A percentile compares a stretch with the other conserved stretches of the same genome.
phyloP scores from a whole-genome alignment of 257 asterid species.

The Jacaranda copaia region DNA sequence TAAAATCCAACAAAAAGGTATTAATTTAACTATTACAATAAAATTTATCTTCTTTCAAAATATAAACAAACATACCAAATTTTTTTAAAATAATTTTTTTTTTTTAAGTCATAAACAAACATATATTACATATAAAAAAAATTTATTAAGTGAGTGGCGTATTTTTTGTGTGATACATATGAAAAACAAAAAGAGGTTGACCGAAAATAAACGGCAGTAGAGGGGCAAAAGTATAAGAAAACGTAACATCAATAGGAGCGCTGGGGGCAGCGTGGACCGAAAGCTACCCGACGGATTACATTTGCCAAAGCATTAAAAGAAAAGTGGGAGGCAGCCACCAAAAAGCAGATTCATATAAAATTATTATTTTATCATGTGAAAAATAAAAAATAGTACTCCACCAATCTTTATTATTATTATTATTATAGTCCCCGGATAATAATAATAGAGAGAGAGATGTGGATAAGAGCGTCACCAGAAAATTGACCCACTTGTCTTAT shows the following conservation, averaged over 20 bases:
- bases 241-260: constrained; percentile 17
- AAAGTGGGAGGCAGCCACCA: constrained; percentile 38
- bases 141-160: too few species aligned
- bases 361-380: too few species aligned
- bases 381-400: neutral
- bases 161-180: too few species aligned
- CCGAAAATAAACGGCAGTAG: constrained; percentile 15
- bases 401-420: neutral
- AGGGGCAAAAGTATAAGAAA: constrained; percentile 18
- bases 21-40: too few species aligned
- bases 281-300: constrained; percentile 36
- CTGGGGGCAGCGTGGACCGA: constrained; percentile 31
- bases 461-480: constrained; percentile 45
- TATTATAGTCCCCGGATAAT: neutral
- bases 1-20: too few species aligned
- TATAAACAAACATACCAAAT: too few species aligned
- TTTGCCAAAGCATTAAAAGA: constrained; percentile 1
- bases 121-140: too few species aligned
- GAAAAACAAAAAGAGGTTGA: neutral
- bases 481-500: constrained; percentile 32
- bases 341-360: constrained; percentile 32
- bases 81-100: too few species aligned
- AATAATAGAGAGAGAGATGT: constrained; percentile 1
- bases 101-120: too few species aligned
- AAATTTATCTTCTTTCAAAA: too few species aligned